Evolutionary conservation across 2,329 filamentous ascomycete genomes (phyloP).

Genomic region (Blastomyces gilchristii): DNA sequence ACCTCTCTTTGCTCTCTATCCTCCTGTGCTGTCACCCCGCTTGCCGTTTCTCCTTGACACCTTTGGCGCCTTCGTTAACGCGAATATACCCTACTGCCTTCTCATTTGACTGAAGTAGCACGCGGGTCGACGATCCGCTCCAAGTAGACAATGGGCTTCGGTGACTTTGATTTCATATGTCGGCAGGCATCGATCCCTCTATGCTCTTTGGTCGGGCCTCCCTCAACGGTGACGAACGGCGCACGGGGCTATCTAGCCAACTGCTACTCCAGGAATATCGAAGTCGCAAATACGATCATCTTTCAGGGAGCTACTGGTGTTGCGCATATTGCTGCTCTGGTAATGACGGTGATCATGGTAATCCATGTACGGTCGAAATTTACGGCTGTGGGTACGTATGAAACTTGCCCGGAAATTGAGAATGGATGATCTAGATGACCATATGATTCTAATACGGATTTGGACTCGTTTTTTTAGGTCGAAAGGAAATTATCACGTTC

Average conservation of each 20-base stretch:
- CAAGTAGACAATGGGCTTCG: slow-evolving; percentile 65
- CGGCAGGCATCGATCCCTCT: slow-evolving; percentile 72
- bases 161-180: slow-evolving; percentile 83
- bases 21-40: neutral
- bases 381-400: slow-evolving; percentile 74
- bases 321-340: slow-evolving; percentile 79
- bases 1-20: neutral
- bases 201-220: slow-evolving; percentile 71
- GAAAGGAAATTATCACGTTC: slow-evolving; percentile 71
- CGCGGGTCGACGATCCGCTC: too few relatives aligned
- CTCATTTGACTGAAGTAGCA: neutral
- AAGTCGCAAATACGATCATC: slow-evolving; percentile 95
- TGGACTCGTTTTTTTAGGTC: slow-evolving; percentile 36
- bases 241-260: slow-evolving; percentile 71
- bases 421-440: slow-evolving; percentile 4
- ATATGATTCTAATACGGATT: slow-evolving; percentile 8
- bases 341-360: slow-evolving; percentile 96
- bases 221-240: slow-evolving; percentile 51
- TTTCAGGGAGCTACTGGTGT: slow-evolving; percentile 87
- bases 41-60: neutral
- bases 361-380: slow-evolving; percentile 95
- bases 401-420: neutral
- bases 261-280: slow-evolving; percentile 91
- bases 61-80: slow-evolving; percentile 14
- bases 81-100: slow-evolving; percentile 14